These are phyloP conservation scores for Orbilia ellipsospora DNA, from an alignment of 2,329 filamentous ascomycete species.

Conservation along the genomic window DNA sequence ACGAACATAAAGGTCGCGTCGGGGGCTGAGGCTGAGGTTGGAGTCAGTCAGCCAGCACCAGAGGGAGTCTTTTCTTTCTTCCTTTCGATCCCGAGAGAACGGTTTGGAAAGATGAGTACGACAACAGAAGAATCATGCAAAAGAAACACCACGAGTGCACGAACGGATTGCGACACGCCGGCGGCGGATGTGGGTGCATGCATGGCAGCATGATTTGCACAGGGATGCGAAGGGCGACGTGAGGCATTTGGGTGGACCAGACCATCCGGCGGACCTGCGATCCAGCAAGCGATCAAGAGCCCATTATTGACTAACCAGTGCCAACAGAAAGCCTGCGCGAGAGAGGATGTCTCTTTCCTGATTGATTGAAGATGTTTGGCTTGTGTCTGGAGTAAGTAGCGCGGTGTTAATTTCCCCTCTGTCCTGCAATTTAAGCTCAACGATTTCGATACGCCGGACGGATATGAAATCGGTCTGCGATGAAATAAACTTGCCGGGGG, in stretches of 20 bases:
- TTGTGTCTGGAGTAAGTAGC: constrained; percentile 35
- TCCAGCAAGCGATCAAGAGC: constrained; percentile 12
- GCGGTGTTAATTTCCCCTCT: constrained; percentile 53
- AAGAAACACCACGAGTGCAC: neutral
- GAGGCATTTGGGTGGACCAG: constrained; percentile 44
- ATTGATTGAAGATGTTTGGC: constrained; percentile 37
- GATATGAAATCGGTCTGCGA: constrained; percentile 30
- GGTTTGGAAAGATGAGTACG: constrained; percentile 6
- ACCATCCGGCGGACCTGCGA: constrained; percentile 49
- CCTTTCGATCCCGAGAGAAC: constrained; percentile 1
- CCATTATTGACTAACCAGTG: constrained; percentile 1
- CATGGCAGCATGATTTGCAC: constrained; percentile 9
- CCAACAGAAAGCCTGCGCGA: neutral
- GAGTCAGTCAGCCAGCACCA: no score
- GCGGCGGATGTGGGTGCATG: constrained; percentile 2
- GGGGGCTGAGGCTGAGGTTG: neutral
- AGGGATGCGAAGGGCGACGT: constrained; percentile 35
- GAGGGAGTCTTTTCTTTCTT: neutral
- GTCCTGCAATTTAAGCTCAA: constrained; percentile 54
- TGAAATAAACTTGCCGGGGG: neutral
- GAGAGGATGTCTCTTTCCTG: constrained; percentile 22
- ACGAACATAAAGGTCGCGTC: neutral
- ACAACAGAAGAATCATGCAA: constrained; percentile 3
- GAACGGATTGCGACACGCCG: constrained; percentile 24
- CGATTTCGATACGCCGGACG: constrained; percentile 29